A percentile compares a stretch with the other conserved stretches of the same genome.
phyloP scores from a whole-genome alignment of 108 stramenopile genomes.

The Aureococcus anophagefferens region DNA sequence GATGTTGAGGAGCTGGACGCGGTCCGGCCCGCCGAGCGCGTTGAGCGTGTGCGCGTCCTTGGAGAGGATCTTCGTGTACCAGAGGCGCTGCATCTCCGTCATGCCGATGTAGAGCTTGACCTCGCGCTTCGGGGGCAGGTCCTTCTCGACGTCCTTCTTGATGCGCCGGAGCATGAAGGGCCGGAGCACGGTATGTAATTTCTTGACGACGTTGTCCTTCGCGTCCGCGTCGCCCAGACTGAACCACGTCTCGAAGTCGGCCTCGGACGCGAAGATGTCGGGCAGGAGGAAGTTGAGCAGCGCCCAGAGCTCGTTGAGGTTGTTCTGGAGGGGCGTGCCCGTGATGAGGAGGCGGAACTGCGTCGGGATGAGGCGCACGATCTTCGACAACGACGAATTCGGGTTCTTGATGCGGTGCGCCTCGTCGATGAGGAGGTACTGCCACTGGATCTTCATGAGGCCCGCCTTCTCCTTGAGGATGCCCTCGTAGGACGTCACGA shows the following conservation, averaged over 20 bases:
- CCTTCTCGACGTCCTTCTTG: conserved; percentile 89
- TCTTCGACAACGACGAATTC: conserved; percentile 68
- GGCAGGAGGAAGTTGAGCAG: too few species aligned
- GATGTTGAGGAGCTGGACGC: conserved; percentile 75
- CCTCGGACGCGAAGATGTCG: too few species aligned
- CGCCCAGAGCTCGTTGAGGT: too few species aligned
- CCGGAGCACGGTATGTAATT: conserved; percentile 85
- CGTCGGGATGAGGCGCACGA: conserved; percentile 55
- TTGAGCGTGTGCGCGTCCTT: conserved; percentile 39
- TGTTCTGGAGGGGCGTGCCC: too few species aligned
- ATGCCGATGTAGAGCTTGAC: conserved; percentile 84
- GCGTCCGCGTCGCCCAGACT: conserved; percentile 51
- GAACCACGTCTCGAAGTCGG: conserved; percentile 71
- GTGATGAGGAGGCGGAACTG: conserved; percentile 69
- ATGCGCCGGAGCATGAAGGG: conserved; percentile 98
- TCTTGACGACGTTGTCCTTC: conserved; percentile 85
- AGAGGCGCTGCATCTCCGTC: conserved; percentile 87
- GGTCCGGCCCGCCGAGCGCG: conserved; percentile 81
- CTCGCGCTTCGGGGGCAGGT: conserved; percentile 89
- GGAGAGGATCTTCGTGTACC: conserved; percentile 85
- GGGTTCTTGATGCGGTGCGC: conserved; percentile 99
- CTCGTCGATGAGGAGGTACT: too few species aligned
- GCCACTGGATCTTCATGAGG: too few species aligned
- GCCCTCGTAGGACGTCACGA: too few species aligned
- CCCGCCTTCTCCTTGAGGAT: too few species aligned